Evolutionary conservation across 208 protist genomes (phyloP).

Genomic region (Trypanosomatidae sp.): DNA sequence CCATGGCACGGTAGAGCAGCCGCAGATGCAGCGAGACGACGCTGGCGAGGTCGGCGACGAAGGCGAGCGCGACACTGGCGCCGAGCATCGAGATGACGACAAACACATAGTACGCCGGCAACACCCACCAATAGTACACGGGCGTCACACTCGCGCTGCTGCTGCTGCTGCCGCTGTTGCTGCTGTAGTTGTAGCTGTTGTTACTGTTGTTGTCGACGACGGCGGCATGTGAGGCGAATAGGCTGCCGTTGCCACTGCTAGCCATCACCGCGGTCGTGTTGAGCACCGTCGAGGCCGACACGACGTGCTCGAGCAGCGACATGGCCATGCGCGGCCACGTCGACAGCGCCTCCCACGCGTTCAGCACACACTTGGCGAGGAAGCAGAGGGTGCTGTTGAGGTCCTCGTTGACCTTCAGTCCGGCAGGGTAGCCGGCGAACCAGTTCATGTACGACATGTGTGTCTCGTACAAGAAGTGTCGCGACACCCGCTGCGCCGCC

Average conservation of each 20-base stretch:
- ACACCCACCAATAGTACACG: conserved; percentile 40
- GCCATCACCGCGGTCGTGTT: background rate
- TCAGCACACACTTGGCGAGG: conserved; percentile 54
- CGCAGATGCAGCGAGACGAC: conserved; percentile 74
- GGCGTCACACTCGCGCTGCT: conserved; percentile 1
- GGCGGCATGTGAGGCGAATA: background rate
- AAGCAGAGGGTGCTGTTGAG: conserved; percentile 79
- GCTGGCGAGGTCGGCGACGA: conserved; percentile 65
- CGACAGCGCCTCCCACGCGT: conserved; percentile 44
- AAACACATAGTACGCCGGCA: conserved; percentile 30
- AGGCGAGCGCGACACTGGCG: conserved; percentile 45
- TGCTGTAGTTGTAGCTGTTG: too few species aligned
- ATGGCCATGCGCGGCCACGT: conserved; percentile 12
- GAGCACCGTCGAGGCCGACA: background rate
- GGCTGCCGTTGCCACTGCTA: background rate
- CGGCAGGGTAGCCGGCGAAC: conserved; percentile 88
- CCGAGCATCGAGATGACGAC: conserved; percentile 63
- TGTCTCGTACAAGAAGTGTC: conserved; percentile 48
- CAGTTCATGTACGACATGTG: conserved; percentile 85
- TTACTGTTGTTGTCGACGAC: too few species aligned
- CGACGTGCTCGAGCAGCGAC: conserved; percentile 8
- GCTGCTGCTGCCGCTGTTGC: too few species aligned
- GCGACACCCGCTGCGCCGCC: conserved; percentile 18
- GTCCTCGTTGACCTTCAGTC: conserved; percentile 91
- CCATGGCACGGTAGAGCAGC: conserved; percentile 55